Evolutionary conservation across 495 filamentous ascomycete genomes (phyloP).

Genomic region (Daldinia vernicosa): DNA sequence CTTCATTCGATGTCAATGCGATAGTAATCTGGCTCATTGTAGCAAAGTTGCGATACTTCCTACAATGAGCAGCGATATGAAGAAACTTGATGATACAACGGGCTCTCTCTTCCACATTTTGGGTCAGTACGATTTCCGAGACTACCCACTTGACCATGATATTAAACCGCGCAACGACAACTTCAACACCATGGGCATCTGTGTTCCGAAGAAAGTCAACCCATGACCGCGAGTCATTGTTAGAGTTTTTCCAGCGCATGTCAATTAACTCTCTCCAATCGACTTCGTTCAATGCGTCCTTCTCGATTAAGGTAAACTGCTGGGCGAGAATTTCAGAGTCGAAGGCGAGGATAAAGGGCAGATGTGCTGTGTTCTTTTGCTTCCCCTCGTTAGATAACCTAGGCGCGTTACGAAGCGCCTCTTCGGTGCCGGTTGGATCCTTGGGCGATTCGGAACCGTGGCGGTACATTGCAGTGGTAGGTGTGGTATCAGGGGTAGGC

Average conservation of each 20-base stretch:
- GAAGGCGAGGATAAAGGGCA: slow-evolving; percentile 92
- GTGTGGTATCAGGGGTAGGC: slow-evolving; percentile 63
- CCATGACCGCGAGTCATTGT: slow-evolving; percentile 77
- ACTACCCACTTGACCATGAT: slow-evolving; percentile 97
- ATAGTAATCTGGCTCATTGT: slow-evolving; percentile 96
- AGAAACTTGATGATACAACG: slow-evolving; percentile 89
- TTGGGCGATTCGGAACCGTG: slow-evolving; percentile 43
- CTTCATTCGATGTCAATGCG: slow-evolving; percentile 84
- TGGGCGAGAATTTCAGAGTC: slow-evolving; percentile 90
- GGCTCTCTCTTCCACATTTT: slow-evolving; percentile 81
- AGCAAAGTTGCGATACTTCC: slow-evolving; percentile 90
- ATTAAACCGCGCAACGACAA: slow-evolving; percentile 97
- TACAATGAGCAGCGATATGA: slow-evolving; percentile 86
- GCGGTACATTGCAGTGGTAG: slow-evolving; percentile 49
- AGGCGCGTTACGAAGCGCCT: slow-evolving; percentile 51
- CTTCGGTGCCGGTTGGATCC: slow-evolving; percentile 52
- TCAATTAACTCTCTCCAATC: slow-evolving; percentile 98
- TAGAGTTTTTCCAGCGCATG: slow-evolving; percentile 83
- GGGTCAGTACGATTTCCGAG: slow-evolving; percentile 89
- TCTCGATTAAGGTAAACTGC: slow-evolving; percentile 95
- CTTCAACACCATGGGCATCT: slow-evolving; percentile 85
- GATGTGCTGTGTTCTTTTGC: slow-evolving; percentile 63
- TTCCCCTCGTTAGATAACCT: slow-evolving; percentile 43
- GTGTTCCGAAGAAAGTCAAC: slow-evolving; percentile 88
- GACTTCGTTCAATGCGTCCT: slow-evolving; percentile 93